Conservation (phyloP, 1,139 yeast genomes). For the Protomyces pachydermus region DNA sequence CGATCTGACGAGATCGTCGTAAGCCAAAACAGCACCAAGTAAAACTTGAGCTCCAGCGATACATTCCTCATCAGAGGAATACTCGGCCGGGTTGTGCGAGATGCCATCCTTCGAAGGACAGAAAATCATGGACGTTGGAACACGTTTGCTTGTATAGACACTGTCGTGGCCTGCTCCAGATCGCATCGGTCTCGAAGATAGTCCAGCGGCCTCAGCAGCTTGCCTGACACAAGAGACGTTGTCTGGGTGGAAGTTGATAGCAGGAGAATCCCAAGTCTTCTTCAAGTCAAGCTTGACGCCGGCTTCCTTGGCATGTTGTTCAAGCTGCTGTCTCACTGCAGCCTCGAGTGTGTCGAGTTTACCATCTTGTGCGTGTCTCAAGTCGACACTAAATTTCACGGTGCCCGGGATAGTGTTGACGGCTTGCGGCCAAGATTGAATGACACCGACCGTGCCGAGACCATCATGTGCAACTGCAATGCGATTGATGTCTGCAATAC, state of each 20-base stretch:
- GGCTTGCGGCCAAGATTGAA: constrained; percentile 58
- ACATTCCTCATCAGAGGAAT: constrained; percentile 57
- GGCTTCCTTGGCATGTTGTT: constrained; percentile 40
- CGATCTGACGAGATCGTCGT: constrained; percentile 41
- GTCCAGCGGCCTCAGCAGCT: not conserved
- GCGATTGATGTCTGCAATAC: constrained; percentile 54
- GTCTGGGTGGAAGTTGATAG: constrained; percentile 52
- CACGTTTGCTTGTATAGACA: constrained; percentile 51
- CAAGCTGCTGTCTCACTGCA: constrained; percentile 44
- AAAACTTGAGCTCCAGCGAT: constrained; percentile 57
- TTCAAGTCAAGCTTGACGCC: constrained; percentile 46
- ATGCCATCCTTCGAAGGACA: constrained; percentile 69
- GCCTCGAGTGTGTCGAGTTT: constrained; percentile 43
- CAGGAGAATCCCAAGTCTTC: constrained; percentile 47
- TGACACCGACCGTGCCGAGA: constrained; percentile 57
- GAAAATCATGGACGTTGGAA: constrained; percentile 71
- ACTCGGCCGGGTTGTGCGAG: constrained; percentile 64
- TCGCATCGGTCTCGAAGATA: not conserved
- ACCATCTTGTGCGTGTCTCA: constrained; percentile 53
- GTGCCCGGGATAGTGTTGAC: constrained; percentile 64
- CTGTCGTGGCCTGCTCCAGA: constrained; percentile 37
- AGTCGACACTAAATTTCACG: constrained; percentile 55
- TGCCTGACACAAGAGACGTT: constrained; percentile 41
- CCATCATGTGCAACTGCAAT: constrained; percentile 53
- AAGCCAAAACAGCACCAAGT: constrained; percentile 54